Base-by-base conservation (phyloP, 2,329 filamentous ascomycete genomes). In the Calonectria pseudoturangicola region DNA sequence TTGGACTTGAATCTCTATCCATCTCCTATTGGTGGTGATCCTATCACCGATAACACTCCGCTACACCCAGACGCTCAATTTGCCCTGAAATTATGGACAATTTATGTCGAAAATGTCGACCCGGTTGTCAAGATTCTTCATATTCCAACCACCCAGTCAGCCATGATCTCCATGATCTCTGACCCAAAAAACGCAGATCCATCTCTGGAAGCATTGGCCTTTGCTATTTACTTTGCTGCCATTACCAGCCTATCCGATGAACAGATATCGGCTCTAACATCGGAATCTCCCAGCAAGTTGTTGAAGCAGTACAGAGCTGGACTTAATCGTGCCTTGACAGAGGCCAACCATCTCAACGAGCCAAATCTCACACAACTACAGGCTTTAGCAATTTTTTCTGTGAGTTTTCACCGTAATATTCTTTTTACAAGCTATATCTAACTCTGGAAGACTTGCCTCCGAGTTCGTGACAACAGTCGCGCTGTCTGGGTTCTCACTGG, bases 141-240 rank as follows among this genome's bases (percentile, higher is more conserved):
- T 36, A 72, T 72, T 33, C 70, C 70, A 60, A 72, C 70, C 15
- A 60, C 60, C 7, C 70, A 72, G 16, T 72, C 70, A 15, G 58
- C 66, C 41, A 72, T 72, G 66, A 62, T 72, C 33, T 15, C 66
- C 16, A 50, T 72, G 50, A 72, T 72, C n/a, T 64, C 70, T 21
- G 66, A 65, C 8, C 30, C 70, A 18, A 41, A 60, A 18, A 58
- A 65, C 16, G 28, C 43, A 8, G 47, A 62, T n/a, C 27, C 60
- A 16, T 70, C 70, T 10, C 36, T 70, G 4, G 47, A 54, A 30
- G 70, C 70, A 25, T 28, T 72, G 3, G 66, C 66, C 13, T 72
- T 72, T 47, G 66, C 70, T 9, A 47, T 72, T n/a, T 72, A 72
- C 50, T 72, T 54, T 70, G 58, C 70, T 36, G 66, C 70, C n/a